Conservation (phyloP, 1,139 yeast species). For the Zhuliangozyma parablackwelliae region DNA sequence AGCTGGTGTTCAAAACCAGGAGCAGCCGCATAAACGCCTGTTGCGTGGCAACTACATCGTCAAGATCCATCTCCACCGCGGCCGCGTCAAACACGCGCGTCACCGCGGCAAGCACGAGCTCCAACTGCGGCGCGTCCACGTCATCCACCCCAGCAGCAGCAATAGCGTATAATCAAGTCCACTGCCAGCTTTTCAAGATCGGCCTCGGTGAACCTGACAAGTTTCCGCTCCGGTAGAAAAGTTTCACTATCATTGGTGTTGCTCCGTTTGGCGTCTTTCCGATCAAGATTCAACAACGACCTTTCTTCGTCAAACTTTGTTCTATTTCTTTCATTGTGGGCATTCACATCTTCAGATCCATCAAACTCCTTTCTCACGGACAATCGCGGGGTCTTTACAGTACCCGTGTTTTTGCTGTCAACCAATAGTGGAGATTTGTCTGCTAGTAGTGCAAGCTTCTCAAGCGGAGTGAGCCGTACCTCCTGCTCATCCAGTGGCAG, state of each 20-base stretch:
- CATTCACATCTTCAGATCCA: constrained; percentile 5
- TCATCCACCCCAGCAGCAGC: background rate
- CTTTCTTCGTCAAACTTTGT: constrained; percentile 11
- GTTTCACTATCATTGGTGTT: too few species aligned
- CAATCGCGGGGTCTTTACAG: constrained; percentile 6
- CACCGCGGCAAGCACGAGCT: background rate
- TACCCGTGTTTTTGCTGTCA: background rate
- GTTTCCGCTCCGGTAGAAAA: background rate
- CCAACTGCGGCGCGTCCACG: background rate
- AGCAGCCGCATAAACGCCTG: too few species aligned
- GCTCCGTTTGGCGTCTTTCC: too few species aligned
- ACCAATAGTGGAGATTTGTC: too few species aligned
- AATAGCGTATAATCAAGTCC: too few species aligned
- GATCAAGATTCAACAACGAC: constrained; percentile 1
- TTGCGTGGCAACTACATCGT: too few species aligned
- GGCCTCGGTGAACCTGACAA: constrained; percentile 2
- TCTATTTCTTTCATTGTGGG: constrained; percentile 13
- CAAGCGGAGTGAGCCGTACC: too few species aligned
- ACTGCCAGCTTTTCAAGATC: background rate
- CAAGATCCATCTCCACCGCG: too few species aligned
- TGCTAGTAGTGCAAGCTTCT: too few species aligned
- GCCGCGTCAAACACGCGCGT: too few species aligned
- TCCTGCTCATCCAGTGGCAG: background rate
- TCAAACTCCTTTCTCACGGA: constrained; percentile 14
- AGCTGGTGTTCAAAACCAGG: too few species aligned